Evolutionary conservation across 306 rosid species (phyloP), one percentile per base, ranked within the genome.

Genomic region (Abrus pulchellus): DNA sequence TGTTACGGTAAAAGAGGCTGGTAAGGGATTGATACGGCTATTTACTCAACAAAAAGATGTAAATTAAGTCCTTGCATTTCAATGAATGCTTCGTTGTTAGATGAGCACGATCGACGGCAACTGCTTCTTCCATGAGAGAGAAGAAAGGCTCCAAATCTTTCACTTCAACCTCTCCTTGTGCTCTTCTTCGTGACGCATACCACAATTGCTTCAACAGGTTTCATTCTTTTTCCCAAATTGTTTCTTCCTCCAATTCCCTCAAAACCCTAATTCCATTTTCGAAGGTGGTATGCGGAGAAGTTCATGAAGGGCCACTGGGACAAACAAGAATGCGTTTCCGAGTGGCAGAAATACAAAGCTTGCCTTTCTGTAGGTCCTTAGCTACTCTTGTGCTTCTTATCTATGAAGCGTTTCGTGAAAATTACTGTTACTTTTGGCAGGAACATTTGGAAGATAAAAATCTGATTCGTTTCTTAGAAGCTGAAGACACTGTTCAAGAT

Each of bases 151-250:
- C 97, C 54, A 68, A 88, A 43, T 67, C 93, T 80, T 66, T 88
- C 10, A 67, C 89, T 2, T 87, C 95, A 69, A 88, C 97, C 20
- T 90, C 96, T 33, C 89, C 92, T 4, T 95, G 98, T 41, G 87
- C 94, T 20, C 65, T 69, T 84, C 91, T 95, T 41, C 89, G 94
- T 80, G 85, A 89, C 40, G 93, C 98, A 45, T 95, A 93, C 72
- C 90, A 95, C 94, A 88, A 83, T 70, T 93, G 98, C 90, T 91
- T 95, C 90, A 92, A 90, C 89, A 88, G 96, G 94, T 93, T 34
- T 62, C 62, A 7, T 2, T 50, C 45, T 77, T 64, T 64, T 29
- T 5, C 7, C 27, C n/a, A 43, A 12, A 4, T 28, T 5, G 4
- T 8, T 8, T 12, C 61, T 7, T 49, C 4, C 0, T 6, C 13